Conservation (phyloP, 2,329 filamentous ascomycete species). For the Curvularia sp. region DNA sequence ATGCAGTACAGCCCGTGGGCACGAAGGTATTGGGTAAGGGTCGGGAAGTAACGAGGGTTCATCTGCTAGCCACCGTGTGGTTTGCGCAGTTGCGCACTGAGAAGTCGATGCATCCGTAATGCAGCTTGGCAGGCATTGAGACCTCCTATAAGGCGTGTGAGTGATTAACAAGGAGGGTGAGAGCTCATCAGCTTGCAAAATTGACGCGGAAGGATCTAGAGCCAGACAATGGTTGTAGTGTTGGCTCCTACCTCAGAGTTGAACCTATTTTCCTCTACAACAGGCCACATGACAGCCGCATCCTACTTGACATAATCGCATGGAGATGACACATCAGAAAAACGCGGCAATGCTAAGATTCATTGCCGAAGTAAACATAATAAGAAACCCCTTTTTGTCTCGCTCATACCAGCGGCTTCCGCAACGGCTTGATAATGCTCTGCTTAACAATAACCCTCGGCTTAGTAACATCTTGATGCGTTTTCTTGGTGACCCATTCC, state of each 20-base stretch:
- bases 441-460: constrained; percentile 90
- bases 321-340: background rate
- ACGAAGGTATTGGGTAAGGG: background rate
- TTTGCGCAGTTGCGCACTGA: constrained; percentile 24
- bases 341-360: background rate
- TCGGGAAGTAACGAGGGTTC: constrained; percentile 13
- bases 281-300: background rate
- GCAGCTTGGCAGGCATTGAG: background rate
- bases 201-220: too few relatives aligned
- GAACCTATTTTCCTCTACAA: too few relatives aligned
- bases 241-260: background rate
- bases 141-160: background rate
- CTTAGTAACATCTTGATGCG: constrained; percentile 87
- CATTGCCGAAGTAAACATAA: background rate
- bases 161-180: too few relatives aligned
- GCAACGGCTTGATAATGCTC: constrained; percentile 90
- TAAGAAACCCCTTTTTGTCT: background rate
- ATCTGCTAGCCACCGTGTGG: constrained; percentile 3
- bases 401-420: constrained; percentile 67
- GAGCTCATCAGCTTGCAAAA: too few relatives aligned
- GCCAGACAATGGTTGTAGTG: background rate
- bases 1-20: too few relatives aligned
- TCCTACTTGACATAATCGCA: background rate
- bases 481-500: constrained; percentile 97
- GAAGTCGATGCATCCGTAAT: background rate